Evolutionary conservation across 345 rosid genomes (phyloP).

Genomic region (Arabis alpina): DNA sequence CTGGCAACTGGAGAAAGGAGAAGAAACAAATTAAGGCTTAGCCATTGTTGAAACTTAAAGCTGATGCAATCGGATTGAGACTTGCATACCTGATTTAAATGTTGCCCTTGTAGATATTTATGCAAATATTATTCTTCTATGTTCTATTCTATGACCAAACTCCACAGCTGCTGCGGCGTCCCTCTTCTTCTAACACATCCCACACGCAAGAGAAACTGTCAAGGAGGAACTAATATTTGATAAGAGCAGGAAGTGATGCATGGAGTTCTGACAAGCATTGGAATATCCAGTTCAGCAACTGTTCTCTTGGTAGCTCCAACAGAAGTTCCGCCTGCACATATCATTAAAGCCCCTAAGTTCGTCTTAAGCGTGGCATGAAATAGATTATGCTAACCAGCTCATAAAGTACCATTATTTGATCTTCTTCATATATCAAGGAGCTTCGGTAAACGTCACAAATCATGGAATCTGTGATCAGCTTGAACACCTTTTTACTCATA

Average conservation of each 20-base stretch:
- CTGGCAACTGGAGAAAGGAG: conserved; percentile 6
- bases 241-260: conserved; percentile 80
- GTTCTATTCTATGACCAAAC: conserved; percentile 27
- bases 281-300: conserved; percentile 89
- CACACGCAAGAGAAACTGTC: conserved; percentile 25
- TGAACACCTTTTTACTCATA: conserved; percentile 80
- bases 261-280: conserved; percentile 90
- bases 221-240: conserved; percentile 58
- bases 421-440: conserved; percentile 65
- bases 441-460: conserved; percentile 66
- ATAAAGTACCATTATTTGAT: conserved; percentile 71
- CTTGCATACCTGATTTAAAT: conserved; percentile 23
- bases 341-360: conserved; percentile 24
- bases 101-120: conserved; percentile 13
- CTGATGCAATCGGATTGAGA: conserved; percentile 24
- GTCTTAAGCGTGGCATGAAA: conserved; percentile 8
- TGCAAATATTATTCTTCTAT: conserved; percentile 15
- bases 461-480: conserved; percentile 80
- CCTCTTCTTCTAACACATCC: conserved; percentile 31
- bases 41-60: conserved; percentile 7
- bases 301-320: conserved; percentile 88
- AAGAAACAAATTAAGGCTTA: conserved; percentile 21
- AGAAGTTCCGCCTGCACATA: conserved; percentile 89
- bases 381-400: conserved; percentile 15
- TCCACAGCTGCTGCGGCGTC: conserved; percentile 15